phyloP scores from a whole-genome alignment of 169 alveolate genomes.

The Perkinsus chesapeaki region DNA sequence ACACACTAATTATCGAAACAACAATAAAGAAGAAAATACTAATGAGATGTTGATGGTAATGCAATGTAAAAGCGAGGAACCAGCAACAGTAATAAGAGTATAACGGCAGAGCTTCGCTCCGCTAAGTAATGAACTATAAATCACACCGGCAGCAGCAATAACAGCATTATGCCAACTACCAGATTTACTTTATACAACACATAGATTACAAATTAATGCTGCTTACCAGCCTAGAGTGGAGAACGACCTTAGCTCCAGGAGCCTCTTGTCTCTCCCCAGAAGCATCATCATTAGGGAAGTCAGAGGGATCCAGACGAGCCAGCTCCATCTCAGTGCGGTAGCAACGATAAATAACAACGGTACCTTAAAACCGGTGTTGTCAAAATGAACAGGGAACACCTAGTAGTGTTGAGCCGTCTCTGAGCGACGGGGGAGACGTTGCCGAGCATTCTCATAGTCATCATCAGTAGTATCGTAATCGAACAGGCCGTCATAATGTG shows the following conservation, averaged over 20 bases:
- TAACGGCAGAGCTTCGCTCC: not conserved
- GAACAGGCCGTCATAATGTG: not conserved
- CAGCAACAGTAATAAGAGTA: not conserved
- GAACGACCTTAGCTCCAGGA: not conserved
- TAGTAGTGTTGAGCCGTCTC: not conserved
- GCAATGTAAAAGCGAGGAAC: no score
- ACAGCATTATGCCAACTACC: not conserved
- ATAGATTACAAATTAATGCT: not conserved
- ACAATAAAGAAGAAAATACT: not conserved
- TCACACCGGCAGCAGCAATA: no score
- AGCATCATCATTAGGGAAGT: not conserved
- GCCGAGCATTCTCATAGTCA: not conserved
- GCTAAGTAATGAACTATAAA: no score
- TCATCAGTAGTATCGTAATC: not conserved
- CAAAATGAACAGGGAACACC: not conserved
- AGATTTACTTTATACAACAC: not conserved
- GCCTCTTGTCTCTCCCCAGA: not conserved
- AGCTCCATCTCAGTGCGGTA: slow-evolving; percentile 19
- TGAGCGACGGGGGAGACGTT: not conserved
- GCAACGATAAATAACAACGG: slow-evolving; percentile 26
- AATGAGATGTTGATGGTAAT: no score
- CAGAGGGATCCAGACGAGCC: slow-evolving; percentile 8
- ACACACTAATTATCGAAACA: not conserved
- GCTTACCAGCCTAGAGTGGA: not conserved
- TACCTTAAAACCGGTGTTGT: not conserved